Evolutionary conservation across 2,329 filamentous ascomycete species (phyloP), one percentile per base, ranked within the genome.

Genomic region (Penicillium vulpinum): DNA sequence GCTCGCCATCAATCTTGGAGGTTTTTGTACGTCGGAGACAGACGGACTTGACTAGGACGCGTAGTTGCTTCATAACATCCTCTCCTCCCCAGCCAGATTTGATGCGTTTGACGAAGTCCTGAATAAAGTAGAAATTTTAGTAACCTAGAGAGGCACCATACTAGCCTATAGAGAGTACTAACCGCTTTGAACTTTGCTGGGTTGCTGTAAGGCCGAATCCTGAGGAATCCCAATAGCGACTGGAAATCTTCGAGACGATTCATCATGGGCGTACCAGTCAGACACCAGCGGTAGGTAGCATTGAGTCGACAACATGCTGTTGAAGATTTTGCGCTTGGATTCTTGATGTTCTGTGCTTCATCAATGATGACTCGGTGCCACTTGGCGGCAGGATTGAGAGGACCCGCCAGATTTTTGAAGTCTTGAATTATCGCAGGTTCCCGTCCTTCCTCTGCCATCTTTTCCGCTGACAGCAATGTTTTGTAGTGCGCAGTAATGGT

Each of bases 261-360:
- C 88, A 94, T 94, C 88, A 93, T 92, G 0, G 90, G 90, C 0
- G 90, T 94, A 26, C 90, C 90, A 33, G 88, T 91, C 72, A 93
- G 83, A 68, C 88, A 91, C 77, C 90, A 87, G 46, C 90, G 82
- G 68, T 89, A 84, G 35, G 77, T 78, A 15, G 88, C 78, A 58
- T 82, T 75, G 16, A 94, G 73, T 11, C 75, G 71, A 62, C 79
- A 83, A 29, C 84, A 84, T 5, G 85, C 89, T 60, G 81, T 80
- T 1, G 88, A 83, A 5, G 81, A 76, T 60, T 85, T 83, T 0
- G 88, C 88, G 39, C 77, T 80, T 56, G 83, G 83, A 67, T 92
- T 93, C 77, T 93, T 93, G 77, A 93, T 90, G 67, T 82, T 87
- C 67, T 93, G 90, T 2, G 89, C 88, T 73, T 93, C 90, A 62